Percentiles rank a stretch among this genome's conserved stretches.
Conservation (phyloP, 2,329 filamentous ascomycete genomes). For the Cladosporium cucumerinum region DNA sequence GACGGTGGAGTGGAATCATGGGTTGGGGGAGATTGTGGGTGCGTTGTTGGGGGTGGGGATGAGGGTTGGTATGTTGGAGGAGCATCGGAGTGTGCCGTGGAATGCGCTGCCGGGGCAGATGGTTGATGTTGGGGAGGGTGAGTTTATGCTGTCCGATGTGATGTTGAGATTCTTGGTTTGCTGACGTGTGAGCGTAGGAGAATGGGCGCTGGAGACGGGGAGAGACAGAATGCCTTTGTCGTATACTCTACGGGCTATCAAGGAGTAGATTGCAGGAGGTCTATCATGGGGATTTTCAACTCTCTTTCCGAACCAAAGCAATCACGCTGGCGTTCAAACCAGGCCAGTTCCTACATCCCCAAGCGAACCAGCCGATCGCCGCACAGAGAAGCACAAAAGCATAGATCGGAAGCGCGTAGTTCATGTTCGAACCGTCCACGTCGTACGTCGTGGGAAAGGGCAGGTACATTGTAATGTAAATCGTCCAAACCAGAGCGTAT, state of each 20-base stretch:
- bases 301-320: slow-evolving; percentile 7
- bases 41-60: slow-evolving; percentile 22
- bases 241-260: slow-evolving; percentile 18
- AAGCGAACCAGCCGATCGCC: slow-evolving; percentile 5
- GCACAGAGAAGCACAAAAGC: slow-evolving; percentile 9
- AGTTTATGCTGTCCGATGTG: background rate
- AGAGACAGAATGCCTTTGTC: slow-evolving; percentile 17
- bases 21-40: slow-evolving; percentile 23
- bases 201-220: slow-evolving; percentile 16
- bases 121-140: slow-evolving; percentile 16
- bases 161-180: background rate
- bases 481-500: slow-evolving; percentile 17
- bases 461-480: slow-evolving; percentile 14
- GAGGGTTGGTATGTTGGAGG: slow-evolving; percentile 20
- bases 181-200: slow-evolving; percentile 9
- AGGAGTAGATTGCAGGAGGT: background rate
- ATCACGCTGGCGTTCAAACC: slow-evolving; percentile 6
- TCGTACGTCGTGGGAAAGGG: slow-evolving; percentile 44
- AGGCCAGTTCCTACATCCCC: slow-evolving; percentile 12
- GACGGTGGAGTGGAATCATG: slow-evolving; percentile 24
- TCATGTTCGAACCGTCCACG: slow-evolving; percentile 46
- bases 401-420: slow-evolving; percentile 40
- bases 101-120: slow-evolving; percentile 22
- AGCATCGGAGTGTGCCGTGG: slow-evolving; percentile 24
- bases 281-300: background rate